These are phyloP conservation scores for Luvunga scandens DNA, from an alignment of 345 rosid genomes.

Conservation along the genomic window DNA sequence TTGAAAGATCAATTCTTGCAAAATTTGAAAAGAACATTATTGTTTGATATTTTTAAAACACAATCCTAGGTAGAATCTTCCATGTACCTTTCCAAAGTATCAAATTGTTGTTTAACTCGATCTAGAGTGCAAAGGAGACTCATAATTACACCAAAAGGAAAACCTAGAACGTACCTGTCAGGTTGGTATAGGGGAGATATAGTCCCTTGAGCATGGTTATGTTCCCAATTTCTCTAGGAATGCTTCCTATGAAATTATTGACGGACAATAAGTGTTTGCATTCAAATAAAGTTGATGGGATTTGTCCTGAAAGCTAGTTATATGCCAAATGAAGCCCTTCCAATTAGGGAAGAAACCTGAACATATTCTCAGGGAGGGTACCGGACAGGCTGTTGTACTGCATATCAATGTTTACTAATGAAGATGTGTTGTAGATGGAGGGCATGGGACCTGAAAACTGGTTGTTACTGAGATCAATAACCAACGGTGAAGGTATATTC, in stretches of 20 bases:
- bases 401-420: background rate
- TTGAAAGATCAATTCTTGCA: too few species aligned
- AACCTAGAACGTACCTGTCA: background rate
- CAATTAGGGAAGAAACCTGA: background rate
- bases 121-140: too few species aligned
- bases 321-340: background rate
- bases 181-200: background rate
- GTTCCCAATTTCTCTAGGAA: constrained; percentile 6
- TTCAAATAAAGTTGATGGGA: background rate
- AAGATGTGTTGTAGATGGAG: background rate
- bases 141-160: too few species aligned
- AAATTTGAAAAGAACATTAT: too few species aligned
- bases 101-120: too few species aligned
- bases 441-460: background rate
- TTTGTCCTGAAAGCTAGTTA: background rate
- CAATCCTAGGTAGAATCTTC: too few species aligned
- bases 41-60: too few species aligned
- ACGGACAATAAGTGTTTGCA: constrained; percentile 1
- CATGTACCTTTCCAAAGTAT: too few species aligned
- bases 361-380: background rate
- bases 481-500: background rate
- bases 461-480: background rate
- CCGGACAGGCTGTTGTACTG: background rate
- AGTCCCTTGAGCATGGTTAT: background rate
- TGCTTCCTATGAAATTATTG: constrained; percentile 14